Evolutionary conservation across 1,284 basidiomycete species (phyloP).

Genomic region (Moesziomyces sp.): DNA sequence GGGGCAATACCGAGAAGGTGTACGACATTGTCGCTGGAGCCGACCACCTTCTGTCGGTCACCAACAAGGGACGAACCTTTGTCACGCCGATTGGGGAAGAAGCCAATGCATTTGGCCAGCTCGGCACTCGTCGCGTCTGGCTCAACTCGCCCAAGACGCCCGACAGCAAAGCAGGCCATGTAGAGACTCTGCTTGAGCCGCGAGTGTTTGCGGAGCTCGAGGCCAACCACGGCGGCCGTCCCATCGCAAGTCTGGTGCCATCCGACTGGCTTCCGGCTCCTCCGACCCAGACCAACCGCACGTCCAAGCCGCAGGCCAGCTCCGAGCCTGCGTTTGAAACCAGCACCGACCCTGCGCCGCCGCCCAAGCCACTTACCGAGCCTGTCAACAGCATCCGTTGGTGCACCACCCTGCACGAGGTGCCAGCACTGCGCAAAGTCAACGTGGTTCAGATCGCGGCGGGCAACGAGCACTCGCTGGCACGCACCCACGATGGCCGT

Average conservation of each 20-base stretch:
- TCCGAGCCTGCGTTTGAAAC: conserved; percentile 39
- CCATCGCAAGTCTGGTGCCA: conserved; percentile 59
- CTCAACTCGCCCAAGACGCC: conserved; percentile 73
- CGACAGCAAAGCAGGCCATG: conserved; percentile 59
- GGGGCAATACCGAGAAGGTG: conserved; percentile 49
- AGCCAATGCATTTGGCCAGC: conserved; percentile 87
- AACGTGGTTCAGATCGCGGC: conserved; percentile 78
- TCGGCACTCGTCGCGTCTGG: conserved; percentile 71
- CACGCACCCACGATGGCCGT: conserved; percentile 74
- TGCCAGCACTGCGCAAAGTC: conserved; percentile 79
- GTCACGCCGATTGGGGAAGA: conserved; percentile 79
- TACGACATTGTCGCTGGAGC: conserved; percentile 71
- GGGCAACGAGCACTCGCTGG: conserved; percentile 77
- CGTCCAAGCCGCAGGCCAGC: conserved; percentile 20
- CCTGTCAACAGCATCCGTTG: conserved; percentile 72
- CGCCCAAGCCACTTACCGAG: conserved; percentile 67
- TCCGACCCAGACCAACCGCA: conserved; percentile 59
- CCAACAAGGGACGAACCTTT: conserved; percentile 82
- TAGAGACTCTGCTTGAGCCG: conserved; percentile 69
- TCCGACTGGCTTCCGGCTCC: conserved; percentile 53
- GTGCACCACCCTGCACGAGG: conserved; percentile 80
- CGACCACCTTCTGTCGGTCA: conserved; percentile 86
- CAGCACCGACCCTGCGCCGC: conserved; percentile 30
- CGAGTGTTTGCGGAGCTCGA: conserved; percentile 49
- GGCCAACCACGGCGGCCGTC: conserved; percentile 67